Conservation (phyloP, 768 basidiomycete genomes). For the Boletus barrowsii region DNA sequence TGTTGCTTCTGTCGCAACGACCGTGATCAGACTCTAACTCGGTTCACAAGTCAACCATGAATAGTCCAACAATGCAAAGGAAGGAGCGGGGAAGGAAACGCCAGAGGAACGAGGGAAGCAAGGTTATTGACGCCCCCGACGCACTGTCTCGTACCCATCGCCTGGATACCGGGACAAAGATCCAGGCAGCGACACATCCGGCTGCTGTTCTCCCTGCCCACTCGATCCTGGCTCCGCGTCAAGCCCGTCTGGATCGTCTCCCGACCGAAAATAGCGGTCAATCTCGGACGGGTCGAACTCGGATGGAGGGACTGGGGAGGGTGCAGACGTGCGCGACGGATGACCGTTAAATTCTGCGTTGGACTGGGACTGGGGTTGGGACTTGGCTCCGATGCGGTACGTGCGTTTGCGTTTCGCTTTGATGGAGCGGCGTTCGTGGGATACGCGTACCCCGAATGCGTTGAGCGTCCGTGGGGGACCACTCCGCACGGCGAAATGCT, state of each 20-base stretch:
- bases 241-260: conserved; percentile 17
- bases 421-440: conserved; percentile 49
- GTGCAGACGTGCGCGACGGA: conserved; percentile 20
- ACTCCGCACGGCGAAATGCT: conserved; percentile 90
- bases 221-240: conserved; percentile 1
- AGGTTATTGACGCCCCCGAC: conserved; percentile 7
- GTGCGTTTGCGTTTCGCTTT: conserved; percentile 78
- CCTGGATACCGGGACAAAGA: neutral
- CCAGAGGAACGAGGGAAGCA: neutral
- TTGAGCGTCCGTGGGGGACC: conserved; percentile 60
- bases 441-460: conserved; percentile 32
- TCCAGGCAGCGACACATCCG: neutral
- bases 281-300: conserved; percentile 71
- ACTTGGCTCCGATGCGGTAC: conserved; percentile 51
- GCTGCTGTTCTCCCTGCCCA: neutral
- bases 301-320: conserved; percentile 39
- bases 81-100: neutral
- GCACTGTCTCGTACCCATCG: conserved; percentile 7
- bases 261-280: conserved; percentile 65
- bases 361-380: conserved; percentile 1
- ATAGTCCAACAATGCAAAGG: neutral
- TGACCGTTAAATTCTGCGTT: neutral
- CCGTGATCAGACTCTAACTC: conserved; percentile 19
- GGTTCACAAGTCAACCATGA: conserved; percentile 18
- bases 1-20: neutral